Percentiles rank a stretch among this genome's conserved stretches.
phyloP scores from a whole-genome alignment of 768 basidiomycete species.

The Boletus pseudo-olivaceus region DNA sequence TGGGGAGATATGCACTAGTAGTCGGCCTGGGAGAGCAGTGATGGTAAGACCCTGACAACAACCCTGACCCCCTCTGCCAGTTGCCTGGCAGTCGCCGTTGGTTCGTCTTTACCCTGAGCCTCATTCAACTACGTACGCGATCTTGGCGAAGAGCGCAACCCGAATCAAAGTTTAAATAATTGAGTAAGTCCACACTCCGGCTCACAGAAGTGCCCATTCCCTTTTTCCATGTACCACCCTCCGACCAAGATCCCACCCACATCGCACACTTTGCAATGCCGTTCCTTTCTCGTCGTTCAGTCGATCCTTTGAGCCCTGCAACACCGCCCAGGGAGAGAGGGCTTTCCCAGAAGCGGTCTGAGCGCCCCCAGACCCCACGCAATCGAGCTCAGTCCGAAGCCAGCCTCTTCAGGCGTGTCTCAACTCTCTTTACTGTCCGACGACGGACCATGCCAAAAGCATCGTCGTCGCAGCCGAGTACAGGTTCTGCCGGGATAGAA shows the following conservation, averaged over 20 bases:
- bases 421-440: conserved; percentile 24
- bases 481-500: conserved; percentile 13
- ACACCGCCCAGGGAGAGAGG: conserved; percentile 1
- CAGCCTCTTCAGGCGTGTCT: conserved; percentile 28
- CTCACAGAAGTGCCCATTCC: not conserved
- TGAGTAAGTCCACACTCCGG: conserved; percentile 4
- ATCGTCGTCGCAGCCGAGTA: conserved; percentile 2
- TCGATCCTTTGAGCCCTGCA: conserved; percentile 17
- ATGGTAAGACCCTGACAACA: conserved; percentile 15
- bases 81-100: not conserved
- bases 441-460: conserved; percentile 19
- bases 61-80: conserved; percentile 14
- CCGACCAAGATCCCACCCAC: not conserved
- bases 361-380: conserved; percentile 11
- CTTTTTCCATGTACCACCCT: conserved; percentile 17
- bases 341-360: not conserved
- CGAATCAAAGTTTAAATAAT: conserved; percentile 21
- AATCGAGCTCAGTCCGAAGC: conserved; percentile 25
- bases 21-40: not conserved
- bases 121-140: conserved; percentile 8
- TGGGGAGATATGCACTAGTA: not conserved
- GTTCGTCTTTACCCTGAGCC: conserved; percentile 5
- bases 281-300: conserved; percentile 30
- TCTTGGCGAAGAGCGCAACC: conserved; percentile 17
- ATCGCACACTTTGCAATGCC: conserved; percentile 15